Percentiles rank a stretch among this genome's conserved stretches.
These are phyloP conservation scores for Cornus controversa DNA, from an alignment of 148 eudicot species.

Conservation along the genomic window DNA sequence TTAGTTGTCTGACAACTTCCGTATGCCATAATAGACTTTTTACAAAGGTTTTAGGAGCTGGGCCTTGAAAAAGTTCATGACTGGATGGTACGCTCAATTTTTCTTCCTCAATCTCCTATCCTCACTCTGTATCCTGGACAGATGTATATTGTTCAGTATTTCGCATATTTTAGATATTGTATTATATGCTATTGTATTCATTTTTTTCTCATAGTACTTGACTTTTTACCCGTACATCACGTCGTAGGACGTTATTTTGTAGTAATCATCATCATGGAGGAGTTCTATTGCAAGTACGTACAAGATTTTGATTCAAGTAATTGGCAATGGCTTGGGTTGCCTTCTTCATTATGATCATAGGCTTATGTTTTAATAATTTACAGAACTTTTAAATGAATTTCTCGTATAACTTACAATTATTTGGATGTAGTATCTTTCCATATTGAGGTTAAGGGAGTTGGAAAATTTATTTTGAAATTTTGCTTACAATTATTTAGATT, in stretches of 20 bases:
- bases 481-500: too few relatives aligned
- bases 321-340: background rate
- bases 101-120: background rate
- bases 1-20: conserved; percentile 14
- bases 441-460: too few relatives aligned
- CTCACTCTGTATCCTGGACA: background rate
- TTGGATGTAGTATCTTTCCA: too few relatives aligned
- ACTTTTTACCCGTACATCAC: background rate
- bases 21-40: conserved; percentile 56
- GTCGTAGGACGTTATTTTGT: background rate
- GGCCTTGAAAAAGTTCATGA: conserved; percentile 96
- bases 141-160: background rate
- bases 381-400: background rate
- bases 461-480: too few relatives aligned
- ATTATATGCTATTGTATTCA: too few relatives aligned
- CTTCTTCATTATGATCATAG: background rate
- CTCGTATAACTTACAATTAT: background rate
- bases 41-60: conserved; percentile 89
- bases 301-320: background rate
- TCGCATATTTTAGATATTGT: background rate
- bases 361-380: too few relatives aligned
- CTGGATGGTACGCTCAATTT: conserved; percentile 73
- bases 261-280: background rate
- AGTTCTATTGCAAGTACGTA: background rate
- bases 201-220: too few relatives aligned